Percentiles rank a stretch among this genome's conserved stretches.
Evolutionary conservation across 495 filamentous ascomycete genomes (phyloP).

Genomic region (Hypoxylon intermedium): DNA sequence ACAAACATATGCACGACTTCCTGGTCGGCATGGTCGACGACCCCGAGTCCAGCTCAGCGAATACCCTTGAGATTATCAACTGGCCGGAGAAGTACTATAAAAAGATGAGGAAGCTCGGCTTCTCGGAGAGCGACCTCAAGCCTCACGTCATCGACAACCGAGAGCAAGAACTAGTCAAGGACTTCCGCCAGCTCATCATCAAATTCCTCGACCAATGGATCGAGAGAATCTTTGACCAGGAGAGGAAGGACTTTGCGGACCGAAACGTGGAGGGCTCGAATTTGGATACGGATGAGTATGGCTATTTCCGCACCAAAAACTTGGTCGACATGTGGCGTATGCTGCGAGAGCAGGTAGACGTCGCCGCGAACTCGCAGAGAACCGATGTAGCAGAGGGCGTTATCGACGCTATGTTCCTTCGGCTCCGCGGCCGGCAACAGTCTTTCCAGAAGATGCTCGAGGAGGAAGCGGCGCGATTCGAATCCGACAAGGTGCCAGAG

Average conservation of each 20-base stretch:
- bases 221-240: conserved; percentile 81
- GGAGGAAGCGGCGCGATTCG: conserved; percentile 79
- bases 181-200: conserved; percentile 94
- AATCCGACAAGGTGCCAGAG: conserved; percentile 63
- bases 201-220: conserved; percentile 97
- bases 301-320: conserved; percentile 86
- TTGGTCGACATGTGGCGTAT: conserved; percentile 96
- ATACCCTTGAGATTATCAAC: conserved; percentile 88
- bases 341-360: conserved; percentile 87
- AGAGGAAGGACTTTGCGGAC: conserved; percentile 78
- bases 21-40: conserved; percentile 82
- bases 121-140: conserved; percentile 70
- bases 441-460: conserved; percentile 88
- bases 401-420: conserved; percentile 89
- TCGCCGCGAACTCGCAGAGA: conserved; percentile 79
- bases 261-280: conserved; percentile 73
- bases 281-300: conserved; percentile 83
- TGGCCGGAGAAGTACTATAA: conserved; percentile 96
- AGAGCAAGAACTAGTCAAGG: conserved; percentile 85
- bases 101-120: conserved; percentile 91
- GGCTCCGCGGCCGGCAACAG: conserved; percentile 78
- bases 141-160: conserved; percentile 88
- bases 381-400: conserved; percentile 90
- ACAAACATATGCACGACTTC: conserved; percentile 93
- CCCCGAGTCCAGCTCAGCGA: conserved; percentile 73